Percentiles rank a stretch among this genome's conserved stretches.
These are phyloP conservation scores for Ormosia emarginata DNA, from an alignment of 306 rosid genomes.

Conservation along the genomic window DNA sequence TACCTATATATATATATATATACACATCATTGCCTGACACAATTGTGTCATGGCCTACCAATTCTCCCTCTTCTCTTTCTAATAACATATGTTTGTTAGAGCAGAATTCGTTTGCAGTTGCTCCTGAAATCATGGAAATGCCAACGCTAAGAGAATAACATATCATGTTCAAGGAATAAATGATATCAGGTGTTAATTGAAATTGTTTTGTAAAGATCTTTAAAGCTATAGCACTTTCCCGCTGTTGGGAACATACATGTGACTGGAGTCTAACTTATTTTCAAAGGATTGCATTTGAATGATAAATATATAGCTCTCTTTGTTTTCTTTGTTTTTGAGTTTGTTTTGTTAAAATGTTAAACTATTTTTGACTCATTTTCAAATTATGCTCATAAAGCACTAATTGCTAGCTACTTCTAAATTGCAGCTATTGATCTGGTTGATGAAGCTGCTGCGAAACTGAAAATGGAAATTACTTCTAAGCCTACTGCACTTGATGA, in stretches of 20 bases:
- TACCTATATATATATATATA: no score
- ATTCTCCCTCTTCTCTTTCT: no score
- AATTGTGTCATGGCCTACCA: no score
- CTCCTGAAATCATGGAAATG: neutral
- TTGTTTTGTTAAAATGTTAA: neutral
- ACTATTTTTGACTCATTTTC: neutral
- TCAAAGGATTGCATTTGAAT: neutral
- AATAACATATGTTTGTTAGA: neutral
- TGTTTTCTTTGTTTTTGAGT: neutral
- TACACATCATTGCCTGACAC: no score
- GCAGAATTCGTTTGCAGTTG: neutral
- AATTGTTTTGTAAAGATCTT: neutral
- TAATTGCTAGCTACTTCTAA: slow-evolving; percentile 19
- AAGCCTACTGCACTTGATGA: slow-evolving; percentile 96
- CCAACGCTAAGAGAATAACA: neutral
- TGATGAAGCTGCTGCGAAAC: slow-evolving; percentile 98
- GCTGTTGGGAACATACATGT: neutral
- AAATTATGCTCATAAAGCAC: neutral
- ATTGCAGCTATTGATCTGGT: slow-evolving; percentile 92
- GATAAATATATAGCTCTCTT: neutral
- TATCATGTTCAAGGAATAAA: neutral
- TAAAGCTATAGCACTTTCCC: neutral
- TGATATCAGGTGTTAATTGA: neutral
- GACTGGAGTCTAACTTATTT: neutral
- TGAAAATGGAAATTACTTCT: slow-evolving; percentile 98